Conservation (phyloP, 805 yeast genomes). For the Yarrowia porcina region DNA sequence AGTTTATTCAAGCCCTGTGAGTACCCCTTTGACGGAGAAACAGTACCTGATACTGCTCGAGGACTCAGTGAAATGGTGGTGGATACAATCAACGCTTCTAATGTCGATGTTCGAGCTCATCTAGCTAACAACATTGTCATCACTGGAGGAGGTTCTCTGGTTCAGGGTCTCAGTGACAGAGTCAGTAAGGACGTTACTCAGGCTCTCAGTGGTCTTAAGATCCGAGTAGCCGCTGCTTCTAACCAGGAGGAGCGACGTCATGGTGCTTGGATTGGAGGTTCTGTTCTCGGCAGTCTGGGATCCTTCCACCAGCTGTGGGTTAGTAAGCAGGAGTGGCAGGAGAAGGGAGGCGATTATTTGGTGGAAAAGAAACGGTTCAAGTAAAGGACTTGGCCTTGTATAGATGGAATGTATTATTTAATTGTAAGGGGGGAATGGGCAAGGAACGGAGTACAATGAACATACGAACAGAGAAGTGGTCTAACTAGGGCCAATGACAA, state of each 20-base stretch:
- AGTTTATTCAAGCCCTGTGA: slow-evolving; percentile 62
- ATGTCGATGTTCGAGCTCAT: slow-evolving; percentile 86
- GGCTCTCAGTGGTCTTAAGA: slow-evolving; percentile 78
- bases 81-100: slow-evolving; percentile 49
- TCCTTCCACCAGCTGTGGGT: slow-evolving; percentile 98
- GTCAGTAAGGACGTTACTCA: slow-evolving; percentile 65
- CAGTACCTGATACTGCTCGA: slow-evolving; percentile 3
- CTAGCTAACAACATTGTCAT: slow-evolving; percentile 84
- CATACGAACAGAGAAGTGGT: no score
- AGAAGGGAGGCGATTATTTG: slow-evolving; percentile 79
- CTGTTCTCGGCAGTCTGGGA: slow-evolving; percentile 81
- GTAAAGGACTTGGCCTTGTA: not conserved
- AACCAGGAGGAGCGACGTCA: slow-evolving; percentile 65
- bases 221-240: slow-evolving; percentile 79
- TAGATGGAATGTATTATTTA: slow-evolving; percentile 19
- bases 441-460: no score
- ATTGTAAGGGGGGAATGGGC: no score
- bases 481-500: no score
- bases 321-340: slow-evolving; percentile 79
- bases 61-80: slow-evolving; percentile 60
- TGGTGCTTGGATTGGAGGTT: slow-evolving; percentile 90
- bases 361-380: slow-evolving; percentile 55
- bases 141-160: slow-evolving; percentile 77
- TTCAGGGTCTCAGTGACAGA: slow-evolving; percentile 79
- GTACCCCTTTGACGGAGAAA: slow-evolving; percentile 33